Base-by-base conservation (phyloP, 192 early-diverging fungal genomes). In the Geranomyces michiganensis region DNA sequence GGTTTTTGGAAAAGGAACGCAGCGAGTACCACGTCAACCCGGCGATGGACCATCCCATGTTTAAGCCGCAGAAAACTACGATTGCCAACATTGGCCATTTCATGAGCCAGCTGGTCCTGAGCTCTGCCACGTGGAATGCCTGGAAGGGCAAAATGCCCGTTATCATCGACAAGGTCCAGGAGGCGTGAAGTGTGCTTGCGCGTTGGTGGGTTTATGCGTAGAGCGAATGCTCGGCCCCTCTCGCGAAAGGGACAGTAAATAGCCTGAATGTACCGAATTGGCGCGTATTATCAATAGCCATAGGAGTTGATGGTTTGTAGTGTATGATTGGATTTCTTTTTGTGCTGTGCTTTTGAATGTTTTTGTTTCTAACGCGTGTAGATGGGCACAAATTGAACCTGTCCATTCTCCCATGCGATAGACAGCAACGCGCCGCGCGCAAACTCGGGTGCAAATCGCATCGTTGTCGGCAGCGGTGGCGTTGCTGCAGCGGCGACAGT, bases 351-450 rank as follows among this genome's bases (percentile, higher is more conserved):
- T 10, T 41, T 41, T 41, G 36, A 41, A 41, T 41, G 4, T 60
- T 19, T 30, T 60, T 41, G 4, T 60, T 19, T 30, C 30, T 44
- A 70, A 15, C 62, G 61, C 26, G 49, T 32, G 36, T 72, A 68
- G 0, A 69, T 19, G 10, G 75, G 75, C 17, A 67, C 26, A 60
- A 71, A 77, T 5, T 58, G 58, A 24, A 77, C 47, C 32, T 67
- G 36, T 19, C 75, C 75, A 67, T 67, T 73, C 41, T 77, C 70
- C 75, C 75, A 77, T 0, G 15, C 68, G 27, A 59, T 32, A 7
- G 62, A 56, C 31, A 72, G 36, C 33, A 77, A 53, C 4, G 70
- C 75, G 19, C 75, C 75, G 17, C 53, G 19, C 21, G 13, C 21
- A 43, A 72, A 77, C 26, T 72, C n/a, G 22, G 56, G 43, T 8